Conservation (phyloP, 352 stramenopile genomes). For the Phytophthora tentaculata region DNA sequence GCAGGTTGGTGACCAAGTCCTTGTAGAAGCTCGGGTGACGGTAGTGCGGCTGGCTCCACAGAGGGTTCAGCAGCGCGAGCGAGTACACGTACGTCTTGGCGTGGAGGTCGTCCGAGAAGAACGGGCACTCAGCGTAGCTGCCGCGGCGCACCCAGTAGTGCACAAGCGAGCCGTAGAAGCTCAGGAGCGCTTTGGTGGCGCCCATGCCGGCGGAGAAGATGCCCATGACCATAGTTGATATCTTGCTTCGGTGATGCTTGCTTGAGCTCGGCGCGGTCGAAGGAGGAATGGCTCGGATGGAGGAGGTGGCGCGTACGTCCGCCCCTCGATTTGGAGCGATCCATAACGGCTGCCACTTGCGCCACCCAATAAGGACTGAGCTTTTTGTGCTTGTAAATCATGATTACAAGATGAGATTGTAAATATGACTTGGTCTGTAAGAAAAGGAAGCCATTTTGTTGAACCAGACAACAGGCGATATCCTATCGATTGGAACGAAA, state of each 20-base stretch:
- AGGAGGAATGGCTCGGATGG: slow-evolving; percentile 26
- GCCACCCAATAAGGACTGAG: slow-evolving; percentile 14
- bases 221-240: slow-evolving; percentile 38
- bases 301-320: slow-evolving; percentile 12
- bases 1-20: slow-evolving; percentile 96
- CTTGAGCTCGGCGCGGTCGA: slow-evolving; percentile 22
- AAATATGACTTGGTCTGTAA: slow-evolving; percentile 12
- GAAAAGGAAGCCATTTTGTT: slow-evolving; percentile 9
- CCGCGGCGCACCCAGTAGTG: slow-evolving; percentile 84
- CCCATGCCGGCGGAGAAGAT: slow-evolving; percentile 33
- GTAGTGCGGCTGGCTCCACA: slow-evolving; percentile 97
- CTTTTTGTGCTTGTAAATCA: slow-evolving; percentile 27
- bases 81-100: slow-evolving; percentile 95
- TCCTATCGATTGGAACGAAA: slow-evolving; percentile 12
- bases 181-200: slow-evolving; percentile 52
- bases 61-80: slow-evolving; percentile 93
- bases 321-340: slow-evolving; percentile 30
- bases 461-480: slow-evolving; percentile 12
- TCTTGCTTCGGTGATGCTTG: slow-evolving; percentile 5
- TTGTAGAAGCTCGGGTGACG: slow-evolving; percentile 94
- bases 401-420: slow-evolving; percentile 9
- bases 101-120: slow-evolving; percentile 80
- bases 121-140: slow-evolving; percentile 77
- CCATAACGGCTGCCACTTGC: slow-evolving; percentile 27
- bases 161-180: slow-evolving; percentile 80